Evolutionary conservation across 1,284 basidiomycete species (phyloP), one percentile per base, ranked within the genome.

Genomic region (Puccinia horiana): DNA sequence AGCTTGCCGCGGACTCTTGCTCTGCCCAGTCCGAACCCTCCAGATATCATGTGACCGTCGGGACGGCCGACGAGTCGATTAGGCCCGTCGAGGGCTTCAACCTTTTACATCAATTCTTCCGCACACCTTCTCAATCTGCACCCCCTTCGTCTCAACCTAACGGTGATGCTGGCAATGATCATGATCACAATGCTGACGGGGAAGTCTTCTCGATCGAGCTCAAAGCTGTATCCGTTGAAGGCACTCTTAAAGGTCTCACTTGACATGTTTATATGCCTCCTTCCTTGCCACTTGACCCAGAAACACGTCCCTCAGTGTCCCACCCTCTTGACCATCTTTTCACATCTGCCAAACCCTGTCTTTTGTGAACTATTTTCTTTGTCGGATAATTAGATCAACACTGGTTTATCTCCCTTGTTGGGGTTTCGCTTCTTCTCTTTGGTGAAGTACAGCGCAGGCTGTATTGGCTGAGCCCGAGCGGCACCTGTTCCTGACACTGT

Each of bases 11-110:
- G 26, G 56, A 26, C 16, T 26, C 32, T 3, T 35, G 6, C 35
- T 88, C 20, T 89, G n/a, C n/a, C n/a, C 90, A 23, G 85, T 91
- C 16, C 16, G 23, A 1, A 32, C 9, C 69, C 14, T 29, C 23
- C 32, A 88, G 90, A 83, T 86, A 96, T 84, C 97, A 99, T 86
- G 90, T 99, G 83, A 99, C 97, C 0, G 91, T 98, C 4, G 97
- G 94, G 1, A 96, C 94, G 5, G 85, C 86, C 77, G 85, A 89
- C 58, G 86, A 87, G 23, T 87, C 88, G 1, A 89, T 96, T 0
- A 85, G 86, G 0, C 90, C 94, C 0, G 91, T 93, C 63, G 94
- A 97, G 88, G 93, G 69, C 42, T 65, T 65, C 35, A 35, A 23
- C 61, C 61, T 65, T 18, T 18, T 65, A 6, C 61, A 65, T n/a